Conservation (phyloP, 1,139 yeast species). For the Pichia sp. region DNA sequence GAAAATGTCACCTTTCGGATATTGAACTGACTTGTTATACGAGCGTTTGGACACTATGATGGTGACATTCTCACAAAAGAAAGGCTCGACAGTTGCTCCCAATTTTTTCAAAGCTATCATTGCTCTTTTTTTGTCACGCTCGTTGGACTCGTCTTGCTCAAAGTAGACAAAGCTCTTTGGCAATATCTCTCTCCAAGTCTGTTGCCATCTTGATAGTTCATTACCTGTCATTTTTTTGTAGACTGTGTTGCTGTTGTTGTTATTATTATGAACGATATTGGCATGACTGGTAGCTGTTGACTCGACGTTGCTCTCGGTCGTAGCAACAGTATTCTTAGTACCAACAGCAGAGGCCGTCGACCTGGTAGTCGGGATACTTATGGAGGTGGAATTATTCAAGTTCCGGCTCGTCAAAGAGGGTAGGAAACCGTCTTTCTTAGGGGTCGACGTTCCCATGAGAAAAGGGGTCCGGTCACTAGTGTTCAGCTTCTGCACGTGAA, state of each 20-base stretch:
- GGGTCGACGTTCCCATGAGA: slow-evolving; percentile 18
- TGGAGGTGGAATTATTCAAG: not conserved
- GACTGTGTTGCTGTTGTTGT: not conserved
- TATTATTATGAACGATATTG: not conserved
- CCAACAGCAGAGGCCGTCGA: not conserved
- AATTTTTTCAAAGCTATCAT: slow-evolving; percentile 49
- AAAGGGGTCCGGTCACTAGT: slow-evolving; percentile 13
- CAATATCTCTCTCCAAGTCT: slow-evolving; percentile 77
- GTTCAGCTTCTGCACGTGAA: slow-evolving; percentile 13
- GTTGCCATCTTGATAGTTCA: slow-evolving; percentile 71
- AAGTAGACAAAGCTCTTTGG: slow-evolving; percentile 70
- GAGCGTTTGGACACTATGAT: slow-evolving; percentile 71
- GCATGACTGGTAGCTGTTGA: no score
- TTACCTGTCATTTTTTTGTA: slow-evolving; percentile 29
- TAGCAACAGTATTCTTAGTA: not conserved
- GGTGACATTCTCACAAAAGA: slow-evolving; percentile 75
- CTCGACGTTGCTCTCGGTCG: not conserved
- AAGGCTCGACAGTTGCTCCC: slow-evolving; percentile 66
- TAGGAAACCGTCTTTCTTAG: slow-evolving; percentile 20
- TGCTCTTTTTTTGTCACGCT: slow-evolving; percentile 51
- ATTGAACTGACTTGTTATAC: slow-evolving; percentile 31
- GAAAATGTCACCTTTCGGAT: slow-evolving; percentile 58
- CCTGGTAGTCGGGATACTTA: not conserved
- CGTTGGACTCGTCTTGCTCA: slow-evolving; percentile 57
- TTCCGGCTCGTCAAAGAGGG: slow-evolving; percentile 11